Conservation (phyloP, 2,329 filamentous ascomycete genomes). For the Colletotrichum sp. region DNA sequence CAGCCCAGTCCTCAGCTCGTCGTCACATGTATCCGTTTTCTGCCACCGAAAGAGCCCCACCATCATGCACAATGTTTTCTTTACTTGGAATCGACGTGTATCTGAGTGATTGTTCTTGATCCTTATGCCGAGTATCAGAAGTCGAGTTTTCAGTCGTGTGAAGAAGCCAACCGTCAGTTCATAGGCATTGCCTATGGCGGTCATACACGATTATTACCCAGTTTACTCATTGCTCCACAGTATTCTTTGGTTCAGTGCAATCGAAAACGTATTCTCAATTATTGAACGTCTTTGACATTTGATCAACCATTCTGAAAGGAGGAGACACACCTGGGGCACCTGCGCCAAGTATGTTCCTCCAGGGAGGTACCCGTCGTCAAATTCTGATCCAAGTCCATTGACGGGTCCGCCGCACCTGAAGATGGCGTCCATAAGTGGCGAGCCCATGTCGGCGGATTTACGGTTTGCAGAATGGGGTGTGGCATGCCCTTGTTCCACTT, state of each 20-base stretch:
- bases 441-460: background rate
- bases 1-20: background rate
- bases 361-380: background rate
- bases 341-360: background rate
- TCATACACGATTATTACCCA: background rate
- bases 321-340: background rate
- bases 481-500: background rate
- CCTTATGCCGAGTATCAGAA: accelerated
- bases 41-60: background rate
- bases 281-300: background rate
- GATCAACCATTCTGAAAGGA: background rate
- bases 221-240: background rate
- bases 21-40: background rate
- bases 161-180: background rate
- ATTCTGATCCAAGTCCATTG: background rate
- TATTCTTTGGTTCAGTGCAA: background rate
- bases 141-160: accelerated
- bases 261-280: background rate
- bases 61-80: background rate
- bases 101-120: background rate
- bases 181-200: accelerated
- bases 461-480: conserved; percentile 3
- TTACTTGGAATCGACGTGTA: background rate
- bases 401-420: background rate
- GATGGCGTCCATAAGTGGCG: conserved; percentile 1